Conservation (phyloP, 2,329 filamentous ascomycete genomes). For the Rachicladosporium sp. region DNA sequence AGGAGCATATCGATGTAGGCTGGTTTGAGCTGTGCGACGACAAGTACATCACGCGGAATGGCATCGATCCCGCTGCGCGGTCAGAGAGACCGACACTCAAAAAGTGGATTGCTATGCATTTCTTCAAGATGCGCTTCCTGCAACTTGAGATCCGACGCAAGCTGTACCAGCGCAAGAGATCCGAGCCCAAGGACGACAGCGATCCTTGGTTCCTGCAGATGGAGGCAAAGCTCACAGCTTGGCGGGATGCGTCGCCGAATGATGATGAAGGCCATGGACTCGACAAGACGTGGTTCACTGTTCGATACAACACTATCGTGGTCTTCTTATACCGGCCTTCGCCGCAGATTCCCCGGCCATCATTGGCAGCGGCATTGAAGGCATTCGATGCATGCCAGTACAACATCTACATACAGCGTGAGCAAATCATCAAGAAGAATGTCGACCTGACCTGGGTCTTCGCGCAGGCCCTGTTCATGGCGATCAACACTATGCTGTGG, state of each 20-base stretch:
- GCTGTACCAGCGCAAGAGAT: conserved; percentile 72
- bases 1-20: conserved; percentile 72
- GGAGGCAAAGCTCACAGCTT: conserved; percentile 63
- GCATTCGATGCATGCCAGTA: conserved; percentile 75
- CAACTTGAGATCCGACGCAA: conserved; percentile 80
- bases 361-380: conserved; percentile 59
- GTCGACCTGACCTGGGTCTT: conserved; percentile 93
- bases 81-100: conserved; percentile 48
- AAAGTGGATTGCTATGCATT: conserved; percentile 84
- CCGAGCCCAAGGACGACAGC: conserved; percentile 62
- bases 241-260: conserved; percentile 65
- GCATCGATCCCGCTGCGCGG: conserved; percentile 52
- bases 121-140: conserved; percentile 78
- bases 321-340: conserved; percentile 82
- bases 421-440: conserved; percentile 62
- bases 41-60: conserved; percentile 64
- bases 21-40: conserved; percentile 79
- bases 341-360: conserved; percentile 80
- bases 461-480: conserved; percentile 78
- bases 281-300: conserved; percentile 54
- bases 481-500: conserved; percentile 86
- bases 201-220: conserved; percentile 83
- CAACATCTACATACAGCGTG: conserved; percentile 69
- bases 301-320: conserved; percentile 74
- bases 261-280: conserved; percentile 56